phyloP scores from a whole-genome alignment of 169 alveolate species.

The Cryptosporidium baileyi region DNA sequence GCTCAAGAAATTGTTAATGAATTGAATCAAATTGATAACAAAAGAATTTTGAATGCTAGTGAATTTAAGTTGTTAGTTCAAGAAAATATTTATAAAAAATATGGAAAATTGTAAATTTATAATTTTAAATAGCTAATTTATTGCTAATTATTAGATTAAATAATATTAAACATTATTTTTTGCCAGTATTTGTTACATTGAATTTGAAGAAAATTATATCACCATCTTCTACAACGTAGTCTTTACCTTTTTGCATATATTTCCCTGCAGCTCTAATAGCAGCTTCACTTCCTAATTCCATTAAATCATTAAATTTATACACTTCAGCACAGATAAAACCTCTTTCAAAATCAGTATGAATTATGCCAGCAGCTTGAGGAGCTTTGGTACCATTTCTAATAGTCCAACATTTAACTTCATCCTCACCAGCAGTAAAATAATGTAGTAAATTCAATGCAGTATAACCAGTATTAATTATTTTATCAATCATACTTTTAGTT shows the following conservation, averaged over 20 bases:
- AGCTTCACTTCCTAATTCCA: slow-evolving; percentile 85
- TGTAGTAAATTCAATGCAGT: slow-evolving; percentile 92
- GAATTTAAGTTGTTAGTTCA: slow-evolving; percentile 26
- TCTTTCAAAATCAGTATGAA: slow-evolving; percentile 95
- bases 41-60: slow-evolving; percentile 15
- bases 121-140: not conserved
- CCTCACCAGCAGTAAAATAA: slow-evolving; percentile 99
- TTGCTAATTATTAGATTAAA: not conserved
- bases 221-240: slow-evolving; percentile 96
- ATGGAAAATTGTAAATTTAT: not conserved
- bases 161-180: slow-evolving; percentile 73
- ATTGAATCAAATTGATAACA: not conserved
- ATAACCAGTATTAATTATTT: slow-evolving; percentile 96
- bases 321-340: slow-evolving; percentile 99
- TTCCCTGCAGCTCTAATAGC: slow-evolving; percentile 93
- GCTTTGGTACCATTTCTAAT: slow-evolving; percentile 91
- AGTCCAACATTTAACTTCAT: slow-evolving; percentile 99
- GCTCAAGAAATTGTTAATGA: slow-evolving; percentile 16
- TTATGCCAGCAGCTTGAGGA: slow-evolving; percentile 79
- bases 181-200: slow-evolving; percentile 92
- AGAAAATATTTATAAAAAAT: slow-evolving; percentile 1
- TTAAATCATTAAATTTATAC: slow-evolving; percentile 87
- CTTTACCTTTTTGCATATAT: slow-evolving; percentile 92
- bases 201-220: slow-evolving; percentile 97
- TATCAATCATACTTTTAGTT: slow-evolving; percentile 88